Conservation (phyloP, 2,329 filamentous ascomycete species). For the Penicillium decumbens region DNA sequence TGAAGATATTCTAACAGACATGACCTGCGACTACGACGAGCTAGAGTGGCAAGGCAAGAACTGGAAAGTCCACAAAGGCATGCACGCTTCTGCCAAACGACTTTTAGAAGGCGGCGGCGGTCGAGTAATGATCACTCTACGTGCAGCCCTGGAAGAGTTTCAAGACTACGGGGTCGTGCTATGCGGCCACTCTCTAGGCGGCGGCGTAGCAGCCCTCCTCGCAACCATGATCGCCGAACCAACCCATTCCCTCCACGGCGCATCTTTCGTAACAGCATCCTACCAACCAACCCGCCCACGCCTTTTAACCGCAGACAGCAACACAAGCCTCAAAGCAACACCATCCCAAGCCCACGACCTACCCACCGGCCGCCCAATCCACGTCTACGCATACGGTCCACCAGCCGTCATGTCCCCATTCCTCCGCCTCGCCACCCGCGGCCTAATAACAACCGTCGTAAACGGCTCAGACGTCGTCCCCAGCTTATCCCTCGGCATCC, state of each 20-base stretch:
- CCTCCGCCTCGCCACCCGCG: slow-evolving; percentile 64
- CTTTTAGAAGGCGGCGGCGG: slow-evolving; percentile 65
- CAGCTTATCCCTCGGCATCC: slow-evolving; percentile 64
- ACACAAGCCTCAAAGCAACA: slow-evolving; percentile 17
- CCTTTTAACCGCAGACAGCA: slow-evolving; percentile 31
- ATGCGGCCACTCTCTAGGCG: slow-evolving; percentile 66
- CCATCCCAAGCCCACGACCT: slow-evolving; percentile 45
- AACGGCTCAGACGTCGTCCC: slow-evolving; percentile 72
- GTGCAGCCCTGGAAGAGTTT: slow-evolving; percentile 61
- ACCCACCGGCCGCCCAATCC: slow-evolving; percentile 65
- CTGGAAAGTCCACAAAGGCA: slow-evolving; percentile 70
- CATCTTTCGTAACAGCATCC: slow-evolving; percentile 60
- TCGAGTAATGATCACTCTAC: slow-evolving; percentile 61
- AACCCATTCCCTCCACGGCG: slow-evolving; percentile 44
- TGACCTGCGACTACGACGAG: slow-evolving; percentile 69
- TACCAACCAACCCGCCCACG: slow-evolving; percentile 34
- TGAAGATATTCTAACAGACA: slow-evolving; percentile 67
- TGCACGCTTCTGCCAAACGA: slow-evolving; percentile 65
- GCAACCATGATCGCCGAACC: slow-evolving; percentile 68
- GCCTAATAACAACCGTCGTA: slow-evolving; percentile 69
- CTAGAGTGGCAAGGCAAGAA: slow-evolving; percentile 54
- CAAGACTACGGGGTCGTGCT: slow-evolving; percentile 65
- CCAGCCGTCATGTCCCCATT: slow-evolving; percentile 68
- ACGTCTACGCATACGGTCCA: slow-evolving; percentile 74
- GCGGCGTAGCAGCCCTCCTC: slow-evolving; percentile 64